Base-by-base conservation (phyloP, 106 monocot genomes). In the Cymbidium sinense region DNA sequence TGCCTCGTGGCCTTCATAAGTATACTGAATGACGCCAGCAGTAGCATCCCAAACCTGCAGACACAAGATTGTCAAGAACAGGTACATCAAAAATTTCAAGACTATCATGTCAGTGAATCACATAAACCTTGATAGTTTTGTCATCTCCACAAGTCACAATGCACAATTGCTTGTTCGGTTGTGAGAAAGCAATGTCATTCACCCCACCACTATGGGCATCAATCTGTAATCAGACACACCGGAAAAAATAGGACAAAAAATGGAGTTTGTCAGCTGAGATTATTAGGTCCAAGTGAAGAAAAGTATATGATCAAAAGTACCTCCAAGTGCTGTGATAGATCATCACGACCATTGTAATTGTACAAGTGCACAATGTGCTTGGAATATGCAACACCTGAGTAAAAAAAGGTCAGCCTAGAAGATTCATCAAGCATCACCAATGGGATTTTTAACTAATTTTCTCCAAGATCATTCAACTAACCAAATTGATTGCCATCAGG, bases 171-270 rank as follows among this genome's bases (percentile, higher is more conserved):
- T 79, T 79, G 70, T 84, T 79, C 41, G 91, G 84, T 69, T 77
- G 89, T 50, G 91, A 89, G 75, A 95, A 95, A 12, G 91, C 89
- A 75, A 95, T 77, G 77, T 95, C 94, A 79, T 95, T 95, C 34
- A 95, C 89, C 47, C 87, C 89, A 52, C 94, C 94, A 84, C 79
- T 81, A 86, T 95, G 94, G 80, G 94, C 94, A 81, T 91, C 91
- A 81, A 95, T 91, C 94, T 95, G 77, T 29, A 50, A 54, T 18
- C 50, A 77, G 29, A 25, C 15, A 74, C 18, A 1, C 5, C 23
- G 13, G n/a, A 28, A 74, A 47, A 47, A 74, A 28, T 10, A 12
- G 6, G 17, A 21, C 19, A 35, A 21, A 9, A 47, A 71, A 71
- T 71, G 9, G 2, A n/a, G 37, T 18, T 71, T 20, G 29, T 36